These are phyloP conservation scores for Neonectria coccinea DNA, from an alignment of 2,329 filamentous ascomycete genomes.

Conservation along the genomic window DNA sequence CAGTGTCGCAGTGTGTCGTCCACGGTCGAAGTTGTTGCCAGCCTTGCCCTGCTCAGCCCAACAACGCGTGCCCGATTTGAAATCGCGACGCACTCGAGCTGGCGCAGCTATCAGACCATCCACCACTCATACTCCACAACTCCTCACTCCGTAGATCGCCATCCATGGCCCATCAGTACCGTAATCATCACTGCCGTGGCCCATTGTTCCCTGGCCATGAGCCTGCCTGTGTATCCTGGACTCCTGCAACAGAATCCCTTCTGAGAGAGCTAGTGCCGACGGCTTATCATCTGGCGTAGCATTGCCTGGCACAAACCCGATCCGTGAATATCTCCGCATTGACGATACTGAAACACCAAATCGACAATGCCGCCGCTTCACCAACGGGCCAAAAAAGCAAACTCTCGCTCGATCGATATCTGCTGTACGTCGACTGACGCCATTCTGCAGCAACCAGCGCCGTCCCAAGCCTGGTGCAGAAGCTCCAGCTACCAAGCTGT, in stretches of 20 bases:
- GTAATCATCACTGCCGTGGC: neutral
- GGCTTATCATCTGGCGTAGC: conserved; percentile 25
- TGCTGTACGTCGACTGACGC: conserved; percentile 29
- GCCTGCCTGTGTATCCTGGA: neutral
- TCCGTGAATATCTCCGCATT: conserved; percentile 38
- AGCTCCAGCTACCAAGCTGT: neutral
- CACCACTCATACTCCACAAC: neutral
- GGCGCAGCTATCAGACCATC: conserved; percentile 33
- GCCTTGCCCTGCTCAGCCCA: conserved; percentile 32
- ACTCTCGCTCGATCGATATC: conserved; percentile 1
- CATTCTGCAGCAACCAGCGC: conserved; percentile 25
- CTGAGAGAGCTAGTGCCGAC: conserved; percentile 19
- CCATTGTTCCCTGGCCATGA: neutral
- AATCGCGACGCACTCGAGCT: conserved; percentile 37
- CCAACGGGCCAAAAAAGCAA: conserved; percentile 10
- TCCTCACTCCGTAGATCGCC: conserved; percentile 6
- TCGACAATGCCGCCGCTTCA: neutral
- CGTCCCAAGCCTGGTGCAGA: conserved; percentile 11
- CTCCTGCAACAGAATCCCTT: conserved; percentile 33
- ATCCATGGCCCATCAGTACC: conserved; percentile 12
- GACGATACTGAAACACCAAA: conserved; percentile 32
- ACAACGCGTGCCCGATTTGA: conserved; percentile 27
- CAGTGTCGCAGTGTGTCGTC: conserved; percentile 20
- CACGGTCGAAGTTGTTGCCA: conserved; percentile 16
- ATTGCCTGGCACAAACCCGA: conserved; percentile 29